Percentiles rank a stretch among this genome's conserved stretches.
These are phyloP conservation scores for Terfezia claveryi DNA, from an alignment of 495 filamentous ascomycete genomes.

Conservation along the genomic window DNA sequence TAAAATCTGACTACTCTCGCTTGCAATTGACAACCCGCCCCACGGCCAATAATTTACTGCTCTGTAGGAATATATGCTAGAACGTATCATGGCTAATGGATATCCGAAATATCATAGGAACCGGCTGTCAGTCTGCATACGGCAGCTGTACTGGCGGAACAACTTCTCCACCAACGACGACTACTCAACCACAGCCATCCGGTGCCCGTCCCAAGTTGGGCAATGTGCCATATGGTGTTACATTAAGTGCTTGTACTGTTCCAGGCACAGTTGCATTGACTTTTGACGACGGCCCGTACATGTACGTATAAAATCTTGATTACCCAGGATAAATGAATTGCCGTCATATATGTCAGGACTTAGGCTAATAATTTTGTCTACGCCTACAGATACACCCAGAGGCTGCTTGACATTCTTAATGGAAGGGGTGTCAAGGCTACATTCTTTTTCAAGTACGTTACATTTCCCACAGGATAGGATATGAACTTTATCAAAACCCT, in stretches of 20 bases:
- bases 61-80: not conserved
- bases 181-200: not conserved
- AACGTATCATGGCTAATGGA: not conserved
- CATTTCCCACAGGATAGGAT: not conserved
- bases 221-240: constrained; percentile 15
- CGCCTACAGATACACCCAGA: constrained; percentile 34
- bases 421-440: constrained; percentile 41
- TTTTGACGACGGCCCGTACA: constrained; percentile 17
- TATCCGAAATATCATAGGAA: constrained; percentile 8
- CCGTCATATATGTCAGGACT: not conserved
- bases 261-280: constrained; percentile 35
- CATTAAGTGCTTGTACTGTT: constrained; percentile 22
- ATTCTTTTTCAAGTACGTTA: constrained; percentile 39
- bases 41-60: not conserved
- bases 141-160: constrained; percentile 3
- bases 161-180: not conserved
- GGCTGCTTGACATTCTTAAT: constrained; percentile 45
- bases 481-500: too few relatives aligned
- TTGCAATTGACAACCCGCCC: not conserved
- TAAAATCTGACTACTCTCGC: not conserved
- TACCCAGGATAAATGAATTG: not conserved
- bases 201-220: constrained; percentile 9
- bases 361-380: constrained; percentile 12
- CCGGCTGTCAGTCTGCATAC: constrained; percentile 14
- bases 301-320: constrained; percentile 2